These are phyloP conservation scores for Aspergillus ruber DNA, from an alignment of 2,329 filamentous ascomycete species.

Conservation along the genomic window DNA sequence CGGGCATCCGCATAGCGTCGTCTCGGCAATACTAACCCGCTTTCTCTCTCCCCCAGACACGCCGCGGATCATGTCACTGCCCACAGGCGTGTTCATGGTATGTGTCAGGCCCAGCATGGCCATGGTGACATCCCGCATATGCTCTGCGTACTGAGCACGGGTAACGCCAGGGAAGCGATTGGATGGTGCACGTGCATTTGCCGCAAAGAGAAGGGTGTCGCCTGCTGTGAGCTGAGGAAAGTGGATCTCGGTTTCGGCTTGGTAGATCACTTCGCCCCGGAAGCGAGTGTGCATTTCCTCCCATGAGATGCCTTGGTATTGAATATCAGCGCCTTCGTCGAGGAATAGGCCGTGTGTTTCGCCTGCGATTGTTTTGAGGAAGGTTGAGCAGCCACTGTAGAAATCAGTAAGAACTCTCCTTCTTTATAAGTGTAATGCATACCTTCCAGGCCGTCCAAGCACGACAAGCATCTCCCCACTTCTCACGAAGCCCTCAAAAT, in stretches of 20 bases:
- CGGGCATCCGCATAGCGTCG: slow-evolving; percentile 40
- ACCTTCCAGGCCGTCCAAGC: slow-evolving; percentile 44
- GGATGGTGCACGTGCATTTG: slow-evolving; percentile 51
- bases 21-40: slow-evolving; percentile 54
- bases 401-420: background rate
- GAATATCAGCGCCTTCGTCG: slow-evolving; percentile 64
- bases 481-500: slow-evolving; percentile 57
- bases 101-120: slow-evolving; percentile 49
- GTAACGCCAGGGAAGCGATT: slow-evolving; percentile 32
- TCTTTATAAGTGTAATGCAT: background rate
- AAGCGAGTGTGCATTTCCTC: slow-evolving; percentile 69
- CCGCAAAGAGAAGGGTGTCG: slow-evolving; percentile 71
- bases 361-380: slow-evolving; percentile 76
- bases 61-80: slow-evolving; percentile 52
- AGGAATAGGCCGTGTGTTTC: slow-evolving; percentile 75
- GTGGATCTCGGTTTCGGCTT: slow-evolving; percentile 74
- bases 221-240: slow-evolving; percentile 71
- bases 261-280: slow-evolving; percentile 81
- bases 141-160: slow-evolving; percentile 41
- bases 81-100: slow-evolving; percentile 43
- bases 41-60: slow-evolving; percentile 57
- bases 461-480: slow-evolving; percentile 52
- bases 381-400: slow-evolving; percentile 61
- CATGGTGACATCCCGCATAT: slow-evolving; percentile 48
- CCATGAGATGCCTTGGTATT: slow-evolving; percentile 63